Percentiles rank a stretch among this genome's conserved stretches.
phyloP scores from a whole-genome alignment of 768 basidiomycete species.

The Podaxis carcinomalis region DNA sequence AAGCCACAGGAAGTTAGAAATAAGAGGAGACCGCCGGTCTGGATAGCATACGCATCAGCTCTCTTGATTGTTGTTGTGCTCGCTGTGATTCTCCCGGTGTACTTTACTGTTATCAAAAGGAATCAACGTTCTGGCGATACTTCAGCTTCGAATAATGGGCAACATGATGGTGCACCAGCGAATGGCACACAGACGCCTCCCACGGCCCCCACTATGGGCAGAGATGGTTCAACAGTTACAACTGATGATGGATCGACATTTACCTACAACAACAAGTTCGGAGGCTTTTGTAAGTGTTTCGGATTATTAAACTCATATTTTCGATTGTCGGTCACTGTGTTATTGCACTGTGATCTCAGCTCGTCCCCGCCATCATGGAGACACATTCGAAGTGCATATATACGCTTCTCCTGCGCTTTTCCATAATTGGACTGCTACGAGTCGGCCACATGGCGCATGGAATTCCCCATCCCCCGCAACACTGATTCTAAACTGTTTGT shows the following conservation, averaged over 20 bases:
- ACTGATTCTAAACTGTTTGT: conserved; percentile 7
- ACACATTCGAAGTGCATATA: neutral
- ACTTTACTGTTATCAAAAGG: conserved; percentile 49
- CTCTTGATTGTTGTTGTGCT: conserved; percentile 33
- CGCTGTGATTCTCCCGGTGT: conserved; percentile 55
- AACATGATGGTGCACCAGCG: neutral
- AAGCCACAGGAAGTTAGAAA: neutral
- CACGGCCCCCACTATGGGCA: conserved; percentile 40
- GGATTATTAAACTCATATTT: neutral
- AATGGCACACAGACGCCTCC: conserved; percentile 6
- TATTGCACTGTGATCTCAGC: neutral
- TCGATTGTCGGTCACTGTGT: neutral
- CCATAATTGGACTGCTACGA: neutral
- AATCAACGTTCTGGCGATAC: conserved; percentile 15
- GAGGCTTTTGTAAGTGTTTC: conserved; percentile 59
- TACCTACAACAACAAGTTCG: conserved; percentile 74
- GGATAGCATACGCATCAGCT: conserved; percentile 24
- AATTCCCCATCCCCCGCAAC: neutral
- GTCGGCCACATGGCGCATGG: neutral
- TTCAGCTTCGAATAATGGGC: conserved; percentile 10
- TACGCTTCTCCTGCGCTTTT: neutral
- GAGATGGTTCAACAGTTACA: conserved; percentile 64
- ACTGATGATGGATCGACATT: conserved; percentile 68
- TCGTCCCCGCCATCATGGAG: neutral
- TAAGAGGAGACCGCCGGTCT: conserved; percentile 14